Base-by-base conservation (phyloP, 1,284 basidiomycete genomes). In the Tetrapyrgos nigripes region DNA sequence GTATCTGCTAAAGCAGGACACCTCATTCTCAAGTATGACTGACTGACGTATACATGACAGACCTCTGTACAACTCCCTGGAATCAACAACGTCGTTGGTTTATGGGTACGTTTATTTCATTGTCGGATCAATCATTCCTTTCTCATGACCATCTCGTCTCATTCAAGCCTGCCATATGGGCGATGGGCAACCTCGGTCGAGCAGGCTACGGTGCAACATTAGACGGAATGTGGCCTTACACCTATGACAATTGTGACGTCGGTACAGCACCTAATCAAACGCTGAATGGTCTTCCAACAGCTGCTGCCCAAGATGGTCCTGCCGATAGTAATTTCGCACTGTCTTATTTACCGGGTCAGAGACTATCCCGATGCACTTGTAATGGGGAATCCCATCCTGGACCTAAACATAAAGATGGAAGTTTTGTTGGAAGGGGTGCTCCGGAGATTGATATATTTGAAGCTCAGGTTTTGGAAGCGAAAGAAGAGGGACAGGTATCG, bases 381-480 rank as follows among this genome's bases (percentile, higher is more conserved):
- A 75, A 87, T 0, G 85, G 85, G 21, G 88, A 92, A 60, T 89
- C 89, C 1, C 94, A 96, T 70, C 94, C 94, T 0, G 94, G 94
- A 0, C 94, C 94, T 17, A 73, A 80, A 47, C 78, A 79, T 37
- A 53, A 73, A 1, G 82, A 88, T 63, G 93, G 93, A 17, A 73
- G 66, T 26, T 85, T 79, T 61, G 84, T 87, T 1, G 92, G 91
- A 8, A 84, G 94, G 33, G 81, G 87, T 1, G 92, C 93, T 0
- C 94, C 94, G 3, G 94, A 96, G 75, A 94, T 97, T 57, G 92
- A 94, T 75, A 78, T 93, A 47, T 81, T 94, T 59, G 92, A 94
- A 72, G 91, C 90, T 3, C 82, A 87, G 64, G 70, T 76, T 73
- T 40, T n/a, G 37, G 17, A 40, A 17, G 37, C 37, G 37, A n/a